phyloP scores from a whole-genome alignment of 75 land plant genomes.

The Picea sitchensis region DNA sequence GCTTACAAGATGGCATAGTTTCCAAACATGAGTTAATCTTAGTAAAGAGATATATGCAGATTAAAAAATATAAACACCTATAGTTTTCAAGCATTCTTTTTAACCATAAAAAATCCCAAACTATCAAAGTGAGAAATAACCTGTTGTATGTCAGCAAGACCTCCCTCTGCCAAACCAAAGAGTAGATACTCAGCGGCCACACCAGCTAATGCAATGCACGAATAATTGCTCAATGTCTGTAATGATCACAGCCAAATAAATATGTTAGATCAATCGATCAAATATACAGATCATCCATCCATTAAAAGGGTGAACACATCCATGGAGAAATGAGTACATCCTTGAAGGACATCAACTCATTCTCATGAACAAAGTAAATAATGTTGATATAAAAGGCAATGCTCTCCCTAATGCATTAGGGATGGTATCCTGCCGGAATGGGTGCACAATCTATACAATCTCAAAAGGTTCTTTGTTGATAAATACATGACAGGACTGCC shows the following conservation, averaged over 20 bases:
- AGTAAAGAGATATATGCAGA: neutral
- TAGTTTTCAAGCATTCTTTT: neutral
- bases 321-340: neutral
- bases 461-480: neutral
- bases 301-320: no score
- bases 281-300: neutral
- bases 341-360: neutral
- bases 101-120: neutral
- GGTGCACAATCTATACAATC: neutral
- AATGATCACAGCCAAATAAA: slow-evolving; percentile 5
- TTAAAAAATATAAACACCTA: neutral
- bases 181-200: slow-evolving; percentile 85
- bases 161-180: slow-evolving; percentile 85
- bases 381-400: neutral
- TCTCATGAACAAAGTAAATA: neutral
- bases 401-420: neutral
- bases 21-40: no score
- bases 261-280: neutral
- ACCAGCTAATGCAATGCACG: slow-evolving; percentile 92
- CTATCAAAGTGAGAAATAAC: slow-evolving; percentile 18
- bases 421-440: neutral
- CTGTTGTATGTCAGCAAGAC: slow-evolving; percentile 78
- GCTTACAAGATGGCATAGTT: neutral
- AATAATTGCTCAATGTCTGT: slow-evolving; percentile 75
- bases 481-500: neutral